Percentiles rank a stretch among this genome's conserved stretches.
These are phyloP conservation scores for Rhizoclosmatium globosum DNA, from an alignment of 192 early-diverging fungal genomes.

Conservation along the genomic window DNA sequence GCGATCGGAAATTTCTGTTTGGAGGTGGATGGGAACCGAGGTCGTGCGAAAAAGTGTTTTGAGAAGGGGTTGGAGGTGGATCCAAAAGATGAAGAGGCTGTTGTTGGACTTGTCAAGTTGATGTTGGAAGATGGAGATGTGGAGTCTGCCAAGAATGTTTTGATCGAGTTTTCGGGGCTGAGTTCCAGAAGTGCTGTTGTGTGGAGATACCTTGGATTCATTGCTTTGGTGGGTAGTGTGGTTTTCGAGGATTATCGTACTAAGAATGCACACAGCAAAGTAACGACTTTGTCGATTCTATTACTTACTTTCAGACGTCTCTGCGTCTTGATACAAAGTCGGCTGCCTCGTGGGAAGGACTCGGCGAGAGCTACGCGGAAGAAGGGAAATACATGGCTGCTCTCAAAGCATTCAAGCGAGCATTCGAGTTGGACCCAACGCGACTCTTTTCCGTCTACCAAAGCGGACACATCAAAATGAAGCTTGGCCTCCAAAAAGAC, in stretches of 20 bases:
- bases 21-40: conserved; percentile 67
- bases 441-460: conserved; percentile 37
- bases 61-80: conserved; percentile 80
- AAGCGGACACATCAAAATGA: conserved; percentile 37
- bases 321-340: conserved; percentile 77
- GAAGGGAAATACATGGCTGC: conserved; percentile 85
- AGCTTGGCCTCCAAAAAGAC: conserved; percentile 47
- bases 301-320: conserved; percentile 76
- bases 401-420: conserved; percentile 77
- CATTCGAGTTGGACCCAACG: conserved; percentile 64
- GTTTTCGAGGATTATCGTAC: neutral
- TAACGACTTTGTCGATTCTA: conserved; percentile 41
- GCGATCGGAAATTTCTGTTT: conserved; percentile 85
- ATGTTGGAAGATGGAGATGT: conserved; percentile 56
- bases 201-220: conserved; percentile 80
- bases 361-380: conserved; percentile 53
- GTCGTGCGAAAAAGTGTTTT: conserved; percentile 83
- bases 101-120: conserved; percentile 67
- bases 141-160: conserved; percentile 58
- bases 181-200: conserved; percentile 73
- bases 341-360: conserved; percentile 57
- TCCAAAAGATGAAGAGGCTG: conserved; percentile 72
- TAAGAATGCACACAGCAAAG: conserved; percentile 19
- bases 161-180: conserved; percentile 50
- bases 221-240: conserved; percentile 64